Base-by-base conservation (phyloP, 2,329 filamentous ascomycete genomes). In the Orbilia brochopaga region DNA sequence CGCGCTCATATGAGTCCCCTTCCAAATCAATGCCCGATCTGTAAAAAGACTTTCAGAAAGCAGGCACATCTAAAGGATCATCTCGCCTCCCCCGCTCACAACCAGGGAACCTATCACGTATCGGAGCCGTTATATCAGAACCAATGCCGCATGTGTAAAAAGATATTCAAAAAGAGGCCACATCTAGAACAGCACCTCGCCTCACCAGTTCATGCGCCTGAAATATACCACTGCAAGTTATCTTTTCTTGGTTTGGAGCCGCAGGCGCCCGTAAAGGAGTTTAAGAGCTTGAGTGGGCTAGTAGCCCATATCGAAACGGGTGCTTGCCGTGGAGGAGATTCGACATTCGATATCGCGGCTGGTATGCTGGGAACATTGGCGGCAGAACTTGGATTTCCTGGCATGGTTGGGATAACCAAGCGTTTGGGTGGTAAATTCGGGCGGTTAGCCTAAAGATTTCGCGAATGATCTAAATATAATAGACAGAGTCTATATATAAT, bases 211-310 rank as follows among this genome's bases (percentile, higher is more conserved):
- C 53, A 56, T 24, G 17, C 53, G 21, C 53, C 53, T 11, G 24
- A 42, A 23, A 23, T 56, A 44, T 56, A 56, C n/a, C 35, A 56
- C 21, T 56, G 53, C 53, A 24, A 27, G 17, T 44, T 56, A 27
- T 24, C 35, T 23, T 56, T 56, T 40, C 19, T 56, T 2, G 53
- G 35, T 24, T 15, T 44, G 32, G 13, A 56, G 17, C 35, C 35
- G 2, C n/a, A 32, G 23, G 35, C 17, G 17, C 17, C n/a, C 7
- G 32, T 44, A n/a, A 56, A 44, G 53, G 10, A 42, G 32, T 56
- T 56, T 44, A 56, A 42, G n/a, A 44, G 30, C 37, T 17, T 56
- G 6, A 56, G 53, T 35, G 53, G 53, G 23, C 23, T 56, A 44
- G 23, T 56, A 24, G 11, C 19, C 10, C 35, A 56, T 27, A 24